Evolutionary conservation across 2,329 filamentous ascomycete species (phyloP), one percentile per base, ranked within the genome.

Genomic region (Botryotinia calthae): DNA sequence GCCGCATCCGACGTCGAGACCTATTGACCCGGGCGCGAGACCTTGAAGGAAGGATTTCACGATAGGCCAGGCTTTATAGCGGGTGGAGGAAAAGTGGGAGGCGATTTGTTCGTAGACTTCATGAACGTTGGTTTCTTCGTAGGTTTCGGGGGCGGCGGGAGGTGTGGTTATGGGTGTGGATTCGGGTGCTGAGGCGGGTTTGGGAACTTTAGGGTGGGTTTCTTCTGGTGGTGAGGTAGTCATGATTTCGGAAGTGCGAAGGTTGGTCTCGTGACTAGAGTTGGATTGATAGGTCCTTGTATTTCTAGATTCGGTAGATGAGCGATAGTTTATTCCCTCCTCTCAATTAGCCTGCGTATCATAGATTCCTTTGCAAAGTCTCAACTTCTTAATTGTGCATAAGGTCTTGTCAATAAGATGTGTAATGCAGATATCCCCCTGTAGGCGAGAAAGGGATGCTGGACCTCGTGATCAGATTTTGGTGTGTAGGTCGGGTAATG

Each of bases 1-100:
- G 74, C 96, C 96, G 83, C 96, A 98, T 74, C 96, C 96, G 72
- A 98, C 87, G 82, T 99, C 96, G 46, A 97, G 86, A 16, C 96
- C 96, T 72, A 98, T 83, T 67, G 93, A 88, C 40, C 95, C 95
- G 20, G 89, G 83, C 0, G 86, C 81, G 65, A 92, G 87, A 46
- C 85, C 84, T 67, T 85, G 84, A 51, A 98, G 87, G 81, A 98
- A 98, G 51, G 85, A 85, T 75, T 94, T 89, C 72, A 98, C 93
- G 77, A 97, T 91, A 34, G 96, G 96, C 96, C 96, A 99, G 74
- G 96, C 94, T 89, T 90, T 90, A 84, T 91, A 88, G 74, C 90
- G 88, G 34, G 93, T 95, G 25, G 91, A 89, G 20, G 92, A 95
- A 84, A 96, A 96, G 84, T 96, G 93, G 51, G 90, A 87, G 48